Percentiles rank a stretch among this genome's conserved stretches.
Conservation (phyloP, 176 grass and related monocot genomes). For the Bolboschoenus planiculmis region DNA sequence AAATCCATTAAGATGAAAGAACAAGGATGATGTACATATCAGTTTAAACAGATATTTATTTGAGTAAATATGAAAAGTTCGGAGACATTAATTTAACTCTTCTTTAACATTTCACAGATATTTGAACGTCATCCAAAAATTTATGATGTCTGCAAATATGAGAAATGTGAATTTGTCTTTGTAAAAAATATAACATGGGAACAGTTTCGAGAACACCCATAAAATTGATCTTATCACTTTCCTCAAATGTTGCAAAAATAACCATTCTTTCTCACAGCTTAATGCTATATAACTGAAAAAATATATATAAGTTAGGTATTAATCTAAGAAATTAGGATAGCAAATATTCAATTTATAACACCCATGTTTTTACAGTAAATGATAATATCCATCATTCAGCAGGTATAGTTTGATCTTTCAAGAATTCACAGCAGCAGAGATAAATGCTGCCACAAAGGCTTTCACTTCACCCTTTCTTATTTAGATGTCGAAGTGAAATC, state of each 20-base stretch:
- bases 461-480: not conserved
- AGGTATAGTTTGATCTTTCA: not conserved
- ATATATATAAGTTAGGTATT: not conserved
- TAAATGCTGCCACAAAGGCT: not conserved
- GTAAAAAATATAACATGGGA: not conserved
- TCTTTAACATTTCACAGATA: not conserved
- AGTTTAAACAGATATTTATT: not conserved
- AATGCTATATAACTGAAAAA: not conserved
- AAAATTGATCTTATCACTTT: not conserved
- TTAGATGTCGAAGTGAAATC: not conserved
- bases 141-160: not conserved
- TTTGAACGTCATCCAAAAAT: not conserved
- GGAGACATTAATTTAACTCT: not conserved
- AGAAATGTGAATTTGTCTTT: not conserved
- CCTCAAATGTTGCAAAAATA: not conserved
- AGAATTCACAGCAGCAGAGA: not conserved
- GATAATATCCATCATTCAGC: not conserved
- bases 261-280: not conserved
- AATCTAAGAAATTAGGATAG: not conserved
- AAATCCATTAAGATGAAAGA: not conserved
- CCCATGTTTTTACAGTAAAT: not conserved
- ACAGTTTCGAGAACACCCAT: not conserved
- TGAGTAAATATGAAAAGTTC: not conserved
- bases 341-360: not conserved
- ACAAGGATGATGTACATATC: not conserved